Conservation (phyloP, 306 rosid genomes). For the Rubus idaeus region DNA sequence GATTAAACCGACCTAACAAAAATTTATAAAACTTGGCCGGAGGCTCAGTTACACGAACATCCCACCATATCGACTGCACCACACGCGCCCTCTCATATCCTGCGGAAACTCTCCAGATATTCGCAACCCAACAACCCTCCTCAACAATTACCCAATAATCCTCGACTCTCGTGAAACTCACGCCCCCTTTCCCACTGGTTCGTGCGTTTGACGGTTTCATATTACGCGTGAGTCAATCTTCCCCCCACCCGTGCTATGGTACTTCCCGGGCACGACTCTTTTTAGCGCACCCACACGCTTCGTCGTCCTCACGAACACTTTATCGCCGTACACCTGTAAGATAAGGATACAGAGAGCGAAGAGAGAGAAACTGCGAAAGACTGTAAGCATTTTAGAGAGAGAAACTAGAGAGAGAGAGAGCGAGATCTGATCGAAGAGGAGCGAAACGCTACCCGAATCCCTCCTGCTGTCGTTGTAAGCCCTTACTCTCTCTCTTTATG, state of each 20-base stretch:
- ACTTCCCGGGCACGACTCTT: conserved; percentile 61
- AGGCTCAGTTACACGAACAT: neutral
- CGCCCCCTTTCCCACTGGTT: conserved; percentile 9
- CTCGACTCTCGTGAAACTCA: neutral
- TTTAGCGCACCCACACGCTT: conserved; percentile 47
- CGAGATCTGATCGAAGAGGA: conserved; percentile 68
- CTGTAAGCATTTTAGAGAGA: conserved; percentile 59
- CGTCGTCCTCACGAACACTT: conserved; percentile 44
- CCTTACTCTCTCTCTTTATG: conserved; percentile 5
- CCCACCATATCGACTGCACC: neutral
- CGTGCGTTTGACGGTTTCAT: rapidly evolving
- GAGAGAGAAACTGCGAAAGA: conserved; percentile 11
- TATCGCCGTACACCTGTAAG: conserved; percentile 73
- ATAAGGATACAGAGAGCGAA: conserved; percentile 42
- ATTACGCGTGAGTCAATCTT: conserved; percentile 23
- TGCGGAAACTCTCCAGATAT: conserved; percentile 36
- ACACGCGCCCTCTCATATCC: conserved; percentile 27
- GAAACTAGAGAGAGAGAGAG: conserved; percentile 38
- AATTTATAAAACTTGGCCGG: too few relatives aligned
- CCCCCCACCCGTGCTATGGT: conserved; percentile 37
- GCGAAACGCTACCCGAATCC: conserved; percentile 38
- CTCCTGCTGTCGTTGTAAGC: conserved; percentile 30
- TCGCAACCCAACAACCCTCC: conserved; percentile 39
- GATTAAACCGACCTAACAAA: too few relatives aligned
- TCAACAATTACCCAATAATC: conserved; percentile 5